These are phyloP conservation scores for Fusarium cicatricum DNA, from an alignment of 2,329 filamentous ascomycete species.

Conservation along the genomic window DNA sequence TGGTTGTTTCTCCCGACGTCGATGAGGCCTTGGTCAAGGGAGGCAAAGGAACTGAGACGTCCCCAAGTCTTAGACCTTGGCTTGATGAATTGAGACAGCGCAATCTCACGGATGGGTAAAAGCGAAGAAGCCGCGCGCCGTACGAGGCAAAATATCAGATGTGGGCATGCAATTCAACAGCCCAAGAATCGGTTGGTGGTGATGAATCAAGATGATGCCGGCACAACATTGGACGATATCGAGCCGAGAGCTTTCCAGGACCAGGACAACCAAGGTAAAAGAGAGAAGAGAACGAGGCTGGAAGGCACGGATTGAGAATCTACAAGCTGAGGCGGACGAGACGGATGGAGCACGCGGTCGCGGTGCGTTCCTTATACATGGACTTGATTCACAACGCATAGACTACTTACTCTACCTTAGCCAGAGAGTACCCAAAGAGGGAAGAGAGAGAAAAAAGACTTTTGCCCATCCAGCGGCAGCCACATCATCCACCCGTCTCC, in stretches of 20 bases:
- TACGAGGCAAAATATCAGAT: conserved; percentile 6
- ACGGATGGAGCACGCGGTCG: conserved; percentile 15
- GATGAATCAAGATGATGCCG: conserved; percentile 18
- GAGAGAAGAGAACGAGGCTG: conserved; percentile 10
- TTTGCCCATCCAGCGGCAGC: conserved; percentile 40
- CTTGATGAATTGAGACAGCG: conserved; percentile 25
- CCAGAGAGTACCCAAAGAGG: not conserved
- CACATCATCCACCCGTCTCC: conserved; percentile 39
- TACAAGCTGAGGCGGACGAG: conserved; percentile 2
- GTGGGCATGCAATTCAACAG: conserved; percentile 24
- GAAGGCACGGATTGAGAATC: conserved; percentile 14
- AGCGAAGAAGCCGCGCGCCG: not conserved
- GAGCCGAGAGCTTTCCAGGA: conserved; percentile 13
- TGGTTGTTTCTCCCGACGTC: conserved; percentile 6
- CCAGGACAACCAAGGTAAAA: conserved; percentile 3
- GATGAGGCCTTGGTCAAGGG: conserved; percentile 24
- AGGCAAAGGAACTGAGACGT: conserved; percentile 23
- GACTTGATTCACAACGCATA: conserved; percentile 10
- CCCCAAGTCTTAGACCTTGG: conserved; percentile 25
- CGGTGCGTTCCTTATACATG: conserved; percentile 34
- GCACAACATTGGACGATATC: conserved; percentile 21
- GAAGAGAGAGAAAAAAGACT: conserved; percentile 27
- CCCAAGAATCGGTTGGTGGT: conserved; percentile 26
- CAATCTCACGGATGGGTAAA: conserved; percentile 28
- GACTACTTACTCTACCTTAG: not conserved